Evolutionary conservation across 2,329 filamentous ascomycete species (phyloP), one percentile per base, ranked within the genome.

Genomic region (Chrysoporthe austroafricana): DNA sequence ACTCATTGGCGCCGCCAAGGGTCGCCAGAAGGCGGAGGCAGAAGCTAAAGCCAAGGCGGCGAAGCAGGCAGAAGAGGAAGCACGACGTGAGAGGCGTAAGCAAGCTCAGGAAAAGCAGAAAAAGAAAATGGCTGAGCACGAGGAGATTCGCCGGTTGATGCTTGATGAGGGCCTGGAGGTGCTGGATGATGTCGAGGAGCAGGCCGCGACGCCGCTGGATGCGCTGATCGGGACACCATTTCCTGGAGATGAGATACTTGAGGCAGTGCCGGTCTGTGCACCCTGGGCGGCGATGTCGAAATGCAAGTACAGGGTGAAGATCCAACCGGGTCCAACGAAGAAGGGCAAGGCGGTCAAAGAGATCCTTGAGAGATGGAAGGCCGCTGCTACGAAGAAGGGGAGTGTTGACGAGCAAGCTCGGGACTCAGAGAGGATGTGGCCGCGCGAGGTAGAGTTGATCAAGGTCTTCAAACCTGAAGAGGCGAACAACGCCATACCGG

Each of bases 321-420:
- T 99, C 73, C 96, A 98, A 79, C 96, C 96, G 0, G 96, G 96
- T 0, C 80, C 89, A 0, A 86, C 90, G 71, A 99, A 98, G 84
- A 97, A 97, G 81, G 95, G 96, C 11, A 98, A 97, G 77, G 94
- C 94, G 0, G 89, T 97, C 60, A 93, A 92, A 77, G 95, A 98
- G 79, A 90, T 98, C 43, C 79, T 98, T n/a, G 88, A 90, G 61
- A 86, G 87, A 69, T 97, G 95, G 94, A 85, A 90, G 71, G 79
- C 84, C 26, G 93, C 89, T 62, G 86, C 88, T 7, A 77, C 75
- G 9, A 84, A 81, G 75, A 89, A 86, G 75, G 83, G 83, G 6
- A 85, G 85, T 34, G 76, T 91, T 0, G 90, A 92, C 74, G 88
- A 90, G 75, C 79, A 80, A 67, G 81, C 83, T 48, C 78, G 80